Evolutionary conservation across 2,329 filamentous ascomycete genomes (phyloP).

Genomic region (Albifimbria verrucaria): DNA sequence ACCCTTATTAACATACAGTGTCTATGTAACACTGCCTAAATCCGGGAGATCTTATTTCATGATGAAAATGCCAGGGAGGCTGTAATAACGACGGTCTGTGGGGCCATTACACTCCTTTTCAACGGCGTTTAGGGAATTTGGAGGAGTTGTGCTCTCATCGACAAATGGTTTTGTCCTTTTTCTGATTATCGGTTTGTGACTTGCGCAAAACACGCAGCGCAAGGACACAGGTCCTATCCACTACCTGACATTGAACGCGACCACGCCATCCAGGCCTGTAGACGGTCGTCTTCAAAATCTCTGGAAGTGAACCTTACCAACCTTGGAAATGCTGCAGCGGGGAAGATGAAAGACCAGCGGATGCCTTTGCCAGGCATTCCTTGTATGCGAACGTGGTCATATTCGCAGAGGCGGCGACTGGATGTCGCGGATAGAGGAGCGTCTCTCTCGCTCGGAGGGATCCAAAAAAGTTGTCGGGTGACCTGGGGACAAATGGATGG

Average conservation of each 20-base stretch:
- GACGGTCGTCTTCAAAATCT: too few species aligned
- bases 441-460: neutral
- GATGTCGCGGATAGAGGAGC: neutral
- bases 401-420: neutral
- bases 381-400: neutral
- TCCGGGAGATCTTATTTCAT: conserved; percentile 17
- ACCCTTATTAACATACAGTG: neutral
- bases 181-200: conserved; percentile 8
- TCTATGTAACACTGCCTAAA: neutral
- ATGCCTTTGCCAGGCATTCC: neutral
- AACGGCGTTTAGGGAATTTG: conserved; percentile 25
- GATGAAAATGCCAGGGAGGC: conserved; percentile 25
- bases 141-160: conserved; percentile 23
- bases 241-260: too few species aligned
- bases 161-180: conserved; percentile 17
- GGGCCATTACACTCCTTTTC: conserved; percentile 36
- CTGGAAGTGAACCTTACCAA: too few species aligned
- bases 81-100: conserved; percentile 35
- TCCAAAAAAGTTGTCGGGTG: neutral
- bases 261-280: too few species aligned
- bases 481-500: neutral
- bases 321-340: neutral
- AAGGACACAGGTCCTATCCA: too few species aligned
- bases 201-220: too few species aligned
- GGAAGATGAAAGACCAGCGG: neutral